Evolutionary conservation across 2,329 filamentous ascomycete genomes (phyloP), one percentile per base, ranked within the genome.

Genomic region (Talaromyces sp.): DNA sequence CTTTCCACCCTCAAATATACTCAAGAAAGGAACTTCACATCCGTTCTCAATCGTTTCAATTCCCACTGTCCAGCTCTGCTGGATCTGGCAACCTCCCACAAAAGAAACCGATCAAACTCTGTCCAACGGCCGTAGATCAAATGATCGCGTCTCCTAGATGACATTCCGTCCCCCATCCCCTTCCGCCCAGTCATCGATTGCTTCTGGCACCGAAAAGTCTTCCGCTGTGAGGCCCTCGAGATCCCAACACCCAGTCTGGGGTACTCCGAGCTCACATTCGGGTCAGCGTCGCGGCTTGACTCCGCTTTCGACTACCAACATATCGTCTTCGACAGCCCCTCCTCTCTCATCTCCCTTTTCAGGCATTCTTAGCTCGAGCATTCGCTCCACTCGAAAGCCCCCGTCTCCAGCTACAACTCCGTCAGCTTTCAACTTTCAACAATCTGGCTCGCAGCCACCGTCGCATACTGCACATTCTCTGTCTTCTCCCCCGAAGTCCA

Each of bases 191-290:
- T 81, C 80, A 72, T 81, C 79, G 78, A 82, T 80, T 80, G 78
- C 79, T 80, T 81, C 80, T 77, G 79, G 79, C 79, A 78, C 79
- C 72, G 79, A 80, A 74, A 81, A 80, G 73, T 76, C 77, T 71
- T 79, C 78, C 71, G 78, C 78, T 73, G 75, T 75, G 73, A 78
- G 79, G 70, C 73, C 79, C 72, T 72, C 72, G 69, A 76, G 76
- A 71, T 71, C 76, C 71, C 81, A 85, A 79, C 82, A 84, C 80
- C 82, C 83, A 76, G 80, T 82, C 75, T 87, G 85, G 85, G 84
- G 82, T 79, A 79, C 81, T 75, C 79, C 83, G 74, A 79, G 80
- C 76, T 82, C 82, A 75, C 82, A 84, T 75, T 81, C 84, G 72
- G 81, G 77, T 76, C 78, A 82, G 75, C 84, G 85, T 74, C 83